Base-by-base conservation (phyloP, 2,329 filamentous ascomycete species). In the Hypoxylon sp. region DNA sequence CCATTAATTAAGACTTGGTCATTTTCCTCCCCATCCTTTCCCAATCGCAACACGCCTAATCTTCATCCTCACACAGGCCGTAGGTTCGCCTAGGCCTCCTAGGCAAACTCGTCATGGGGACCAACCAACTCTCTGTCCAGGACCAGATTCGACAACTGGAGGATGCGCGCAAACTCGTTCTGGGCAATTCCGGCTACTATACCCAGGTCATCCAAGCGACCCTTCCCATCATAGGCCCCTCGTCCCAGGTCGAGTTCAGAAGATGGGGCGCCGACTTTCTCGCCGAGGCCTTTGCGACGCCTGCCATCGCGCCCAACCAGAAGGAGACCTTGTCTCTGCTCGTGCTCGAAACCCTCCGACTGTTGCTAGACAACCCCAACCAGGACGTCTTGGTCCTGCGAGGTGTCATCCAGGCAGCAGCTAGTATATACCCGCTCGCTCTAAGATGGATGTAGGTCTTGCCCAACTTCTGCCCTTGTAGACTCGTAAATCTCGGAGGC, bases 261-360 rank as follows among this genome's bases (percentile, higher is more conserved):
- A 83, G 93, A 88, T 99, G 95, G 95, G 95, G 94, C 21, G 89
- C 93, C 62, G 93, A 97, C 60, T 99, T 99, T 72, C 81, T 99
- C 38, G 92, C 94, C 54, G 95, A 99, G 79, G 92, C 93, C 2
- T 98, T 99, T 77, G 89, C 95, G 55, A 96, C 91, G 58, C 95
- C 96, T n/a, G 86, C 89, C 18, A 82, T 98, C 68, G 80, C 88
- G 17, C 81, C 85, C 57, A 82, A 88, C 48, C 87, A 90, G 74
- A 99, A 98, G 81, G 91, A 88, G 80, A 87, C 87, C 60, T 81
- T 95, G 77, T 87, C 88, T 65, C 80, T 91, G 58, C 83, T 86
- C 58, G 91, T 96, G 57, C 78, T 99, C 69, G 88, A 92, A 66
- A 90, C 89, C 21, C 76, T 99, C 64, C 84, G 86, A 71, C 82